Evolutionary conservation across 2,329 filamentous ascomycete genomes (phyloP).

Genomic region (Acarospora socialis): DNA sequence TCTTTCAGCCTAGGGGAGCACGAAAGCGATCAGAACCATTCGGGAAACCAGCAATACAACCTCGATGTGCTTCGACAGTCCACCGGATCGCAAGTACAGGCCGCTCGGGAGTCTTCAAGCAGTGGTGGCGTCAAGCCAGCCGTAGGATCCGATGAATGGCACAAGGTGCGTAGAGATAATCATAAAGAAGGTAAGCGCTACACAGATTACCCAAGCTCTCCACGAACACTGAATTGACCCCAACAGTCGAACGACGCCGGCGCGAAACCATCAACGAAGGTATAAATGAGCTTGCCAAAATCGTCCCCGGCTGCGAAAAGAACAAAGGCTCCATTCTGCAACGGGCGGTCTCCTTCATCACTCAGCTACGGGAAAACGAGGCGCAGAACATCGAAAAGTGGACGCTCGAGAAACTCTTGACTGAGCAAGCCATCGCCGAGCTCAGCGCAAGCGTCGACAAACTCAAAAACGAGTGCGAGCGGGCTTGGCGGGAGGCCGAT

Average conservation of each 20-base stretch:
- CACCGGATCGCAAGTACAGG: slow-evolving; percentile 8
- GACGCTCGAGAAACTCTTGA: slow-evolving; percentile 12
- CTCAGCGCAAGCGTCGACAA: slow-evolving; percentile 10
- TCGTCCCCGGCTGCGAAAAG: slow-evolving; percentile 95
- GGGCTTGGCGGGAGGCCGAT: slow-evolving; percentile 5
- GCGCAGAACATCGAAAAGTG: slow-evolving; percentile 12
- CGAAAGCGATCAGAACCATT: slow-evolving; percentile 8
- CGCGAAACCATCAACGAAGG: slow-evolving; percentile 98
- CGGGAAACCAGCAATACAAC: slow-evolving; percentile 9
- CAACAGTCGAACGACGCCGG: slow-evolving; percentile 77
- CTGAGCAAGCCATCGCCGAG: slow-evolving; percentile 13
- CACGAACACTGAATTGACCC: background rate
- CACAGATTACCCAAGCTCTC: slow-evolving; percentile 1
- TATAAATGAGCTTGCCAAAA: slow-evolving; percentile 94
- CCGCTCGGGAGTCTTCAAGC: slow-evolving; percentile 3
- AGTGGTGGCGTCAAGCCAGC: slow-evolving; percentile 51
- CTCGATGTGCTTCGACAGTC: slow-evolving; percentile 7
- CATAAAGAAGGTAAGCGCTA: slow-evolving; percentile 78
- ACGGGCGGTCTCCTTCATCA: slow-evolving; percentile 86
- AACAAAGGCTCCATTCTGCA: slow-evolving; percentile 96
- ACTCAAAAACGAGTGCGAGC: slow-evolving; percentile 10
- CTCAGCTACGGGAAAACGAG: slow-evolving; percentile 44
- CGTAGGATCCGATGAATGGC: slow-evolving; percentile 96
- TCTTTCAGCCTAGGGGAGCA: slow-evolving; percentile 13
- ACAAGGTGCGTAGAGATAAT: slow-evolving; percentile 91